Evolutionary conservation across 179 eudicot species (phyloP), one percentile per base, ranked within the genome.

Genomic region (Corrigiola litoralis): DNA sequence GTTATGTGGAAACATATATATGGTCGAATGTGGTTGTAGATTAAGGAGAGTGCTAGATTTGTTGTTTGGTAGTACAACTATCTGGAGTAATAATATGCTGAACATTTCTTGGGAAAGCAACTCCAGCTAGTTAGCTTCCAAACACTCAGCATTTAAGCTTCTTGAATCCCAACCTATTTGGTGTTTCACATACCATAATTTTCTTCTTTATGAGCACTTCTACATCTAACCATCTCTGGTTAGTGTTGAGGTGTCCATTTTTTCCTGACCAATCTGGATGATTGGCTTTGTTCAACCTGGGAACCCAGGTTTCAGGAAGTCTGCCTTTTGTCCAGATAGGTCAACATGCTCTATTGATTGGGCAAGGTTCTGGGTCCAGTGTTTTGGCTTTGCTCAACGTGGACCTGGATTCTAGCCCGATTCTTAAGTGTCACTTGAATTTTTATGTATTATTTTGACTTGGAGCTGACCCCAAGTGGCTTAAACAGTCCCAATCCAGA

Each of bases 51-150:
- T 21, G 61, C 49, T 67, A 52, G 37, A 70, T 50, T 58, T 42
- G 69, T 65, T 29, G 49, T 75, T 52, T 75, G 67, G 63, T 52
- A 75, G 74, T 54, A 27, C 48, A 58, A 69, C 74, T 74, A 68
- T 64, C 70, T 74, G 78, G 78, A 74, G 70, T 64, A 69, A 24
- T 33, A 24, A 33, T 20, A 40, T 57, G 16, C 16, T 24, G 11
- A 27, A 25, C 33, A 31, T 32, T 53, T 4, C 48, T 38, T 64
- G 54, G 44, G 51, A 70, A 69, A 75, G 55, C 29, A 64, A 65
- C 79, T 75, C 71, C 74, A 64, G 67, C 28, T 75, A 61, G 74
- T 65, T 51, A 63, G 54, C 74, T 69, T 64, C 74, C 74, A 69
- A 65, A 58, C 58, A 36, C 56, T 69, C 27, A 60, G 65, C 74